Conservation (phyloP, 2,329 filamentous ascomycete genomes). For the Fusarium robinianum region DNA sequence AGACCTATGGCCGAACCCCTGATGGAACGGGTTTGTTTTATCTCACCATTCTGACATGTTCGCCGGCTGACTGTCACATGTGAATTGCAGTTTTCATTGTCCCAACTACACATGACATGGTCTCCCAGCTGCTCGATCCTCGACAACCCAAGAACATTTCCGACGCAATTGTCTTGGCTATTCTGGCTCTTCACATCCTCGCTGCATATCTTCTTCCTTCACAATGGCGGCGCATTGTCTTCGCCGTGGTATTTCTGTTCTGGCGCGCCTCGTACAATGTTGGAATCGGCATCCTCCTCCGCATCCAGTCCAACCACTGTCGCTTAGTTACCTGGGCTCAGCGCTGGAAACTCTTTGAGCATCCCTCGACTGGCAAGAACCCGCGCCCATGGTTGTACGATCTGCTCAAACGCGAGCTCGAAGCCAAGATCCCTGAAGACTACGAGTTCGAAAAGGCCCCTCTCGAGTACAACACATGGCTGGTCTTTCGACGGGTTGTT, state of each 20-base stretch:
- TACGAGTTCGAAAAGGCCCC: slow-evolving; percentile 93
- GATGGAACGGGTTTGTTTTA: slow-evolving; percentile 80
- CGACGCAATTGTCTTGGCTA: slow-evolving; percentile 77
- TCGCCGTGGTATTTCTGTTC: slow-evolving; percentile 84
- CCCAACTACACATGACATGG: slow-evolving; percentile 97
- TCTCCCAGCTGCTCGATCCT: slow-evolving; percentile 93
- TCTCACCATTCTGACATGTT: slow-evolving; percentile 1
- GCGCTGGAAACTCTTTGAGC: slow-evolving; percentile 83
- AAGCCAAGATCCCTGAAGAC: slow-evolving; percentile 91
- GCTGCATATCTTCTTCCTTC: slow-evolving; percentile 74
- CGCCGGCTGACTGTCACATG: slow-evolving; percentile 33
- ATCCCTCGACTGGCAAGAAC: slow-evolving; percentile 79
- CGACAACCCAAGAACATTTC: slow-evolving; percentile 94
- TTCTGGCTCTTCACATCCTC: slow-evolving; percentile 76
- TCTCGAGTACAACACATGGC: slow-evolving; percentile 98
- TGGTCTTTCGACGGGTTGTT: slow-evolving; percentile 92
- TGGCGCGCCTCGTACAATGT: slow-evolving; percentile 93
- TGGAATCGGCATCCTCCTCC: slow-evolving; percentile 88
- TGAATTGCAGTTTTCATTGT: slow-evolving; percentile 80
- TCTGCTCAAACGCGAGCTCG: slow-evolving; percentile 84
- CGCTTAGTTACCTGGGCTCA: slow-evolving; percentile 86
- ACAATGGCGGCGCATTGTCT: slow-evolving; percentile 71
- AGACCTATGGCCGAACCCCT: slow-evolving; percentile 89
- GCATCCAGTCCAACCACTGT: slow-evolving; percentile 87
- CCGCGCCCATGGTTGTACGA: slow-evolving; percentile 81